These are phyloP conservation scores for Malus hybrid DNA, from an alignment of 331 rosid genomes.

Conservation along the genomic window DNA sequence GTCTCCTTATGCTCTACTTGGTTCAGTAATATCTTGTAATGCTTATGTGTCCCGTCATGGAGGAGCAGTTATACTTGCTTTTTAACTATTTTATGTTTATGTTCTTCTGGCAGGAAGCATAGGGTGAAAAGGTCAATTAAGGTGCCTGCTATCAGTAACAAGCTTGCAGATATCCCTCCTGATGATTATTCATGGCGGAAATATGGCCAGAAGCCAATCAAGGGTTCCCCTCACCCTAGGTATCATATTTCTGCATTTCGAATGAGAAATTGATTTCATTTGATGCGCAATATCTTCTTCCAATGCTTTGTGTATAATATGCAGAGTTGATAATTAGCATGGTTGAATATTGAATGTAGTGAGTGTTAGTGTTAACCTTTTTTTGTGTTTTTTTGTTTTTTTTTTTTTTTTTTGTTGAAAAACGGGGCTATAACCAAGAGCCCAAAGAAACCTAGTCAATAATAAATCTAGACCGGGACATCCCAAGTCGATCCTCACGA, in stretches of 20 bases:
- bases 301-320: neutral
- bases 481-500: too few relatives aligned
- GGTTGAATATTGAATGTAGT: neutral
- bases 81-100: slow-evolving; percentile 2
- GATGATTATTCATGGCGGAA: slow-evolving; percentile 99
- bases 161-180: slow-evolving; percentile 96
- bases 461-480: too few relatives aligned
- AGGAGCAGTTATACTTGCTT: neutral
- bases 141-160: slow-evolving; percentile 98
- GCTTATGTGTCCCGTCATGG: slow-evolving; percentile 1
- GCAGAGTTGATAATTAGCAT: neutral
- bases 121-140: slow-evolving; percentile 94
- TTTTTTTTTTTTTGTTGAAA: too few relatives aligned
- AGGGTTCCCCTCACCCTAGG: slow-evolving; percentile 99
- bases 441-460: too few relatives aligned
- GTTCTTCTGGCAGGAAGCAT: slow-evolving; percentile 58
- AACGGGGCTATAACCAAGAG: too few relatives aligned
- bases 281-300: neutral
- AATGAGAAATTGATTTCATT: slow-evolving; percentile 3
- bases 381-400: too few relatives aligned
- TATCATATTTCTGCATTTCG: slow-evolving; percentile 22
- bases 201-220: slow-evolving; percentile 98
- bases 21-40: neutral
- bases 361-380: too few relatives aligned
- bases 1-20: slow-evolving; percentile 4